Evolutionary conservation across 495 filamentous ascomycete genomes (phyloP), one percentile per base, ranked within the genome.

Genomic region (Penicillium waksmanii): DNA sequence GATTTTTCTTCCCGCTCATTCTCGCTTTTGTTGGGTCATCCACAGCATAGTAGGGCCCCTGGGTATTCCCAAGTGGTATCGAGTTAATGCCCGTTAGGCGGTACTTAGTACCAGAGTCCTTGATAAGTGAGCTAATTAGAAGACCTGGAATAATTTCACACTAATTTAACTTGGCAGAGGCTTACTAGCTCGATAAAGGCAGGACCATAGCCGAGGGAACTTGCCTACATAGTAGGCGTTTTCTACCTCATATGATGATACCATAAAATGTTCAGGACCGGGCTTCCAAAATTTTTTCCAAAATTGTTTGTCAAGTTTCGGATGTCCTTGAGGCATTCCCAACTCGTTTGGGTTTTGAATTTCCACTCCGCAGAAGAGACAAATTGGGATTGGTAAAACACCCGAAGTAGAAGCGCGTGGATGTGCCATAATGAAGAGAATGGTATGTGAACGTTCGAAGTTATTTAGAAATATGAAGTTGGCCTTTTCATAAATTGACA

Each of bases 171-270:
- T 13, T 40, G 13, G 5, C 18, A 19, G 15, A n/a, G 12, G 34
- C 56, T 44, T 34, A 53, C 56, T 52, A 19, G 48, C 56, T 52
- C 48, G 56, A 52, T n/a, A 58, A 15, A 52, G 9, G 48, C 21
- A 43, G 25, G 35, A 52, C 48, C 56, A 58, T 44, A 52, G 15
- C 35, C 15, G 38, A 33, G 47, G 56, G 15, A 44, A 58, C 11
- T 52, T 50, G 13, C 12, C 6, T 11, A 44, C 17, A 43, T 43
- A 5, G 13, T 23, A 25, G n/a, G 48, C 13, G 11, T 25, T 15
- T 23, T 58, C 56, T 52, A 46, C 25, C 48, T 58, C 56, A 23
- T 34, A 8, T 9, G 56, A 35, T 21, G 56, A 31, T 23, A 58
- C 25, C 48, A 53, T 52, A 7, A 58, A 3, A 36, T 58, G 56